Base-by-base conservation (phyloP, 768 basidiomycete genomes). In the Lyophyllum decastes region DNA sequence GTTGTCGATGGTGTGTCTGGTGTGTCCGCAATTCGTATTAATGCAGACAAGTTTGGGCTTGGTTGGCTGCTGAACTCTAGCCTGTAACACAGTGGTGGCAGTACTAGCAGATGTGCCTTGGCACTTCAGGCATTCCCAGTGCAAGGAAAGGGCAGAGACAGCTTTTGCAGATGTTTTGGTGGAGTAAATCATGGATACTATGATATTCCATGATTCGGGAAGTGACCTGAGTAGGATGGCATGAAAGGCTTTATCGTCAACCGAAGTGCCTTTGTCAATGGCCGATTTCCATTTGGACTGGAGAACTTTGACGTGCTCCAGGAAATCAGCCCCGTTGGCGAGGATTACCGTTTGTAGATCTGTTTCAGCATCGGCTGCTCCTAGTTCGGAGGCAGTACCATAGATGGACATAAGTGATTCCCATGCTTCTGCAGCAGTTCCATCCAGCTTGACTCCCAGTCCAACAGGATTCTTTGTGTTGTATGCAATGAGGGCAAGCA, bases 151-250 rank as follows among this genome's bases (percentile, higher is more conserved):
- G 12, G 21, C 48, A 11, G 51, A 52, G 14, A 66, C 62, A 12
- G 57, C 43, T 4, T 67, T 61, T 14, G 25, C 38, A 1, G 63
- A 57, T 0, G 61, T 49, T 12, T 33, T 52, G 2, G 54, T n/a
- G 2, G 12, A n/a, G 34, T 63, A 56, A 0, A 70, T 52, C 17
- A 59, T 61, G 0, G 55, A 43, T 12, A 69, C 52, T 6, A 68
- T 46, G 24, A 30, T 45, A 34, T 68, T 58, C 63, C 66, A 71
- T 8, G 64, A 64, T 24, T 61, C 45, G 10, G 67, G 65, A 0
- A 70, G 56, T 14, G 66, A 67, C 1, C 51, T 22, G 8, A 70
- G 45, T 24, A 68, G 47, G 27, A 67, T 66, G 19, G 55, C n/a
- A 10, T 58, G 44, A 54, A 68, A 70, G 1, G 53, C 41, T 12